phyloP scores from a whole-genome alignment of 139 green algal species.

The Chlorella sp. region DNA sequence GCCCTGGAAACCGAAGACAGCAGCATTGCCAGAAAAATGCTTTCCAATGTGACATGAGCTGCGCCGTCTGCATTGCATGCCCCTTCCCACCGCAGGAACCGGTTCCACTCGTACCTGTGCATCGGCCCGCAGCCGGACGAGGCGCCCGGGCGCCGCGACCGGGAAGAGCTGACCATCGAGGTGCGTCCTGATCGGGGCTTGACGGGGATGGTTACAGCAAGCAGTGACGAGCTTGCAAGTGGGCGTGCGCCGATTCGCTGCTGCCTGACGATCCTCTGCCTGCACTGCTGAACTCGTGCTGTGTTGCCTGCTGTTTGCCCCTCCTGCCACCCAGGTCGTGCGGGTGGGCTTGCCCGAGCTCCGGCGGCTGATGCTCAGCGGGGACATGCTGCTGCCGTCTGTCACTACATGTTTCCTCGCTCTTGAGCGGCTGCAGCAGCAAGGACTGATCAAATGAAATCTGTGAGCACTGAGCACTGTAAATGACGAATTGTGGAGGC shows the following conservation, averaged over 20 bases:
- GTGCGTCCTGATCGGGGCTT: background rate
- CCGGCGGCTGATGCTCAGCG: conserved; percentile 48
- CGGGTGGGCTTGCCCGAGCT: conserved; percentile 64
- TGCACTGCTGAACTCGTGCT: no score
- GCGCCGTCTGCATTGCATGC: background rate
- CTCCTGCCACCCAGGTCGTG: conserved; percentile 42
- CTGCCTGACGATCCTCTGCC: no score
- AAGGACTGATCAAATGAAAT: background rate
- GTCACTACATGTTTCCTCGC: conserved; percentile 69
- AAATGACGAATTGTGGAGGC: no score
- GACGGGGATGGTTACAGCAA: background rate
- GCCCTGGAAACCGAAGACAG: background rate
- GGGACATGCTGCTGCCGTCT: conserved; percentile 78
- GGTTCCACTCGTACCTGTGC: conserved; percentile 81
- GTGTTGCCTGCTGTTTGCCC: background rate
- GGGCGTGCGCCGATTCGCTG: no score
- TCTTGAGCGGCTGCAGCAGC: conserved; percentile 58
- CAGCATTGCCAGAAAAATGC: background rate
- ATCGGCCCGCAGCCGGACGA: conserved; percentile 59
- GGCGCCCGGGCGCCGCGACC: conserved; percentile 47
- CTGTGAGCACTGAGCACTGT: no score
- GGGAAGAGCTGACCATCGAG: conserved; percentile 68
- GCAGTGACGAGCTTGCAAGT: background rate
- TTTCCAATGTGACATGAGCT: background rate
- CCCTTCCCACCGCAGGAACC: conserved; percentile 49